Base-by-base conservation (phyloP, 495 filamentous ascomycete genomes). In the Penicillium macrosclerotiorum region DNA sequence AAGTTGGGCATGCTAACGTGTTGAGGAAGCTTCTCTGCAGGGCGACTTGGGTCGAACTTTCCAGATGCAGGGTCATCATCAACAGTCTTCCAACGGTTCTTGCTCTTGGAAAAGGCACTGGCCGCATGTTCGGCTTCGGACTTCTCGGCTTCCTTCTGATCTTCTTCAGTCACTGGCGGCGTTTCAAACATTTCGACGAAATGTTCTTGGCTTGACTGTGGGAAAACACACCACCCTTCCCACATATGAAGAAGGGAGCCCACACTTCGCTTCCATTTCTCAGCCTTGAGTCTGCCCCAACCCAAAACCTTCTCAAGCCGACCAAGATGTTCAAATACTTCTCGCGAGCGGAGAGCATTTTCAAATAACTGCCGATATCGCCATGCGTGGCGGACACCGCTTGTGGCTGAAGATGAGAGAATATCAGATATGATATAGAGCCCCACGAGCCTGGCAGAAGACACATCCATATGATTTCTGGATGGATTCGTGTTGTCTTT, bases 151-250 rank as follows among this genome's bases (percentile, higher is more conserved):
- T 71, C 71, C 34, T 76, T 81, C 17, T 65, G 69, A 37, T 77
- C 77, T 37, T 66, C 62, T 41, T 72, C 69, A 2, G 78, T 78
- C 14, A 82, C 62, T 4, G 88, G 86, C 30, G 88, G 86, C 45
- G 86, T 84, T 29, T 84, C 78, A 49, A 97, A 96, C 6, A 79
- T 78, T 35, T 77, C 60, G 29, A 76, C 76, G 52, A 97, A 90
- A 39, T 81, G 71, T 49, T 88, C 84, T 47, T 91, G 86, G 24
- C 79, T 82, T 16, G 81, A 77, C 31, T 85, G 78, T 2, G 85
- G 81, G 55, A 98, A 98, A 7, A 91, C 85, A 54, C 84, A 88
- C 88, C 88, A 92, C 1, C 82, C 84, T 67, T 95, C 89, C 93
- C 93, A 98, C 33, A 90, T 61, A 13, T 77, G 75, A 7, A 98